phyloP scores from a whole-genome alignment of 2,329 filamentous ascomycete genomes.

The Calonectria fujianensis region DNA sequence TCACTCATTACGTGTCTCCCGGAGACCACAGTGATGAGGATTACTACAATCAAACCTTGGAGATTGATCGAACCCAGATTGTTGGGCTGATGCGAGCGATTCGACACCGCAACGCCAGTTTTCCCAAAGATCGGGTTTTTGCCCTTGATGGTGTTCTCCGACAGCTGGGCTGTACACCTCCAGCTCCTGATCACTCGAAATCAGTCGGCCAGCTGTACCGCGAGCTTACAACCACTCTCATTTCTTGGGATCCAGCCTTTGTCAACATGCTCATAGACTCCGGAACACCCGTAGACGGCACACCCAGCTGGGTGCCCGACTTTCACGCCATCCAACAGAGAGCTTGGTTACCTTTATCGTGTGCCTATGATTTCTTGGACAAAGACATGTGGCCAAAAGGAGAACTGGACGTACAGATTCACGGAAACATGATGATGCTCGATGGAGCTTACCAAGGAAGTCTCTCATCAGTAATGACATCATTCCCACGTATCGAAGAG shows the following conservation, averaged over 20 bases:
- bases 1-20: too few species aligned
- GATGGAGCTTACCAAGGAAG: background rate
- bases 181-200: background rate
- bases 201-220: background rate
- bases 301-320: background rate
- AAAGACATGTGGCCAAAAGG: background rate
- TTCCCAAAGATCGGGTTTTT: background rate
- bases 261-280: background rate
- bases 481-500: background rate
- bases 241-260: background rate
- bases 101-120: background rate
- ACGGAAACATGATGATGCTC: background rate
- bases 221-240: background rate
- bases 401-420: background rate
- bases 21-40: background rate
- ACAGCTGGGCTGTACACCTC: background rate
- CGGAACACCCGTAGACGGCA: background rate
- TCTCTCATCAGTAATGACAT: background rate
- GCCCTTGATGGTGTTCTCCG: conserved; percentile 4
- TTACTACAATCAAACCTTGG: background rate
- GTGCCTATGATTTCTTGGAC: background rate
- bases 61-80: background rate
- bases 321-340: background rate
- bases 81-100: background rate
- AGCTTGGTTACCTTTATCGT: background rate